Evolutionary conservation across 768 basidiomycete species (phyloP).

Genomic region (Pleurotus ostreatus): DNA sequence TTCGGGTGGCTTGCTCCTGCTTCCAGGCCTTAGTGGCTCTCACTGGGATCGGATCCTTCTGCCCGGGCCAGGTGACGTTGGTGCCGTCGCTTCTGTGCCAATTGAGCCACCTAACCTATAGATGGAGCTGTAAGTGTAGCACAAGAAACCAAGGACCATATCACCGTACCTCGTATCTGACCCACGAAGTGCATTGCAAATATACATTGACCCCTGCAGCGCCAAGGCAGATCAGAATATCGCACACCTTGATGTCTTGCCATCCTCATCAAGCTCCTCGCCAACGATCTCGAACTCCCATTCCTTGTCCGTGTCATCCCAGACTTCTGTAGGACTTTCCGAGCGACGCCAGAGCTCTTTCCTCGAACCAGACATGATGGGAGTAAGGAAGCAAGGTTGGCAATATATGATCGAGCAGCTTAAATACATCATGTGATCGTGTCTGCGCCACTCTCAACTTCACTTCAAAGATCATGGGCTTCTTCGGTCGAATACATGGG

Average conservation of each 20-base stretch:
- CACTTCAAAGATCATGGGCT: too few species aligned
- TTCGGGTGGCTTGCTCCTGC: conserved; percentile 27
- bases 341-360: conserved; percentile 9
- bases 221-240: conserved; percentile 3
- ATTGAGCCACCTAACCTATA: conserved; percentile 47
- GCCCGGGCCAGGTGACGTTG: conserved; percentile 48
- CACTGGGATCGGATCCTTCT: conserved; percentile 7
- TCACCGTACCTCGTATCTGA: conserved; percentile 27
- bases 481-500: too few species aligned
- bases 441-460: too few species aligned
- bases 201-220: background rate
- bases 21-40: conserved; percentile 17
- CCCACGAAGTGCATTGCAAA: conserved; percentile 1
- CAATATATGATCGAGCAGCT: background rate
- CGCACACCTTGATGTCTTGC: conserved; percentile 22
- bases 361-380: background rate
- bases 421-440: background rate
- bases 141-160: background rate
- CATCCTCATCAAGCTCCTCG: conserved; percentile 32
- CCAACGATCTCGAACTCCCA: conserved; percentile 34
- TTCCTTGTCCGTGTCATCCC: conserved; percentile 20
- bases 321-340: background rate
- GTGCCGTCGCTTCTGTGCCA: conserved; percentile 51
- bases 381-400: background rate
- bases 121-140: background rate